Conservation (phyloP, 2,329 filamentous ascomycete species). For the Nannizziopsis arthrosporioides region DNA sequence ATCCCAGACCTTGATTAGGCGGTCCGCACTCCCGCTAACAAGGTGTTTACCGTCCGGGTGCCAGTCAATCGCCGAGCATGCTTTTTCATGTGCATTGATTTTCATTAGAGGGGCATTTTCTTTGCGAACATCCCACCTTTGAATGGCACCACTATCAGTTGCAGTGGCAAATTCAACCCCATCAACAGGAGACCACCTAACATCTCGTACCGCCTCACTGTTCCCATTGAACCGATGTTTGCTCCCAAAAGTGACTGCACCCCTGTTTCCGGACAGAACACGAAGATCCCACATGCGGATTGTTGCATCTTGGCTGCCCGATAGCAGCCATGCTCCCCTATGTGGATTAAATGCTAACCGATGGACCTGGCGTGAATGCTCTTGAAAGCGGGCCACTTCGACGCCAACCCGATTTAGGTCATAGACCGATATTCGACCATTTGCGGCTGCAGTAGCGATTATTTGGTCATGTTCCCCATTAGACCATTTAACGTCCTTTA, state of each 20-base stretch:
- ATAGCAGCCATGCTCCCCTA: slow-evolving; percentile 48
- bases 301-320: slow-evolving; percentile 53
- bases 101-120: slow-evolving; percentile 46
- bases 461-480: slow-evolving; percentile 49
- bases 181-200: slow-evolving; percentile 54
- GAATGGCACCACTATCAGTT: slow-evolving; percentile 52
- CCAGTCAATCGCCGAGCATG: slow-evolving; percentile 54
- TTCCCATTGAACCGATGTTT: slow-evolving; percentile 45
- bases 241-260: slow-evolving; percentile 43
- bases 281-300: slow-evolving; percentile 55
- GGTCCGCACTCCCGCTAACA: slow-evolving; percentile 51
- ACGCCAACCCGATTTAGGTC: slow-evolving; percentile 50
- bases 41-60: slow-evolving; percentile 56
- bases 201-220: slow-evolving; percentile 50
- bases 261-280: slow-evolving; percentile 38
- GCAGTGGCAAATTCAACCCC: slow-evolving; percentile 52
- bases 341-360: slow-evolving; percentile 54
- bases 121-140: slow-evolving; percentile 53
- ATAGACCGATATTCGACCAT: slow-evolving; percentile 54
- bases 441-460: slow-evolving; percentile 53
- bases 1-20: slow-evolving; percentile 53
- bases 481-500: slow-evolving; percentile 58
- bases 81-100: slow-evolving; percentile 50
- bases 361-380: slow-evolving; percentile 55
- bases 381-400: slow-evolving; percentile 51